phyloP scores from a whole-genome alignment of 441 rosid species.

The Melastoma candidum region DNA sequence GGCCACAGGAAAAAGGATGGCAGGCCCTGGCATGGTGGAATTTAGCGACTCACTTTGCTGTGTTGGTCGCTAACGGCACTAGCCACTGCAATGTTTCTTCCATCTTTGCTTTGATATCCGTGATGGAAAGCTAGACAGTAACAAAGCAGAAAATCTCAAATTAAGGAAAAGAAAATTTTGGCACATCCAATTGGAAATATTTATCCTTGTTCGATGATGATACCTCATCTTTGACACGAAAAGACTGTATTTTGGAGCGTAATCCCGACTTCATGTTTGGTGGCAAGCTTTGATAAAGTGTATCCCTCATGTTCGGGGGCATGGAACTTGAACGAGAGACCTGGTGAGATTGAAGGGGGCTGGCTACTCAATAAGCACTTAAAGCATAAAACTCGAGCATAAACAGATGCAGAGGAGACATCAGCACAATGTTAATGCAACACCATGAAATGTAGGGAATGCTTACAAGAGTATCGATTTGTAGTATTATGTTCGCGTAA shows the following conservation, averaged over 20 bases:
- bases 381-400: neutral
- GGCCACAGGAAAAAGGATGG: neutral
- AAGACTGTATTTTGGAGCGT: conserved; percentile 59
- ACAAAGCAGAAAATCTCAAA: neutral
- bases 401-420: too few relatives aligned
- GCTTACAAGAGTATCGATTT: conserved; percentile 48
- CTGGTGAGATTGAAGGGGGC: conserved; percentile 32
- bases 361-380: conserved; percentile 2
- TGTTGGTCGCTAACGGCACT: conserved; percentile 86
- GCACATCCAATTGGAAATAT: neutral
- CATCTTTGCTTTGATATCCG: conserved; percentile 90
- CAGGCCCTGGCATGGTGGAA: neutral
- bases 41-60: conserved; percentile 60
- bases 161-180: neutral
- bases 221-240: conserved; percentile 81
- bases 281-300: conserved; percentile 91
- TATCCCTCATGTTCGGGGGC: conserved; percentile 91
- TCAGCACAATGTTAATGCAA: neutral
- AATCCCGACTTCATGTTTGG: conserved; percentile 78
- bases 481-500: too few relatives aligned
- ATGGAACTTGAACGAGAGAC: conserved; percentile 91
- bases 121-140: conserved; percentile 54
- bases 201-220: conserved; percentile 2
- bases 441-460: conserved; percentile 8
- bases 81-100: conserved; percentile 51